Evolutionary conservation across 768 basidiomycete genomes (phyloP).

Genomic region (Tricholoma flavovirens): DNA sequence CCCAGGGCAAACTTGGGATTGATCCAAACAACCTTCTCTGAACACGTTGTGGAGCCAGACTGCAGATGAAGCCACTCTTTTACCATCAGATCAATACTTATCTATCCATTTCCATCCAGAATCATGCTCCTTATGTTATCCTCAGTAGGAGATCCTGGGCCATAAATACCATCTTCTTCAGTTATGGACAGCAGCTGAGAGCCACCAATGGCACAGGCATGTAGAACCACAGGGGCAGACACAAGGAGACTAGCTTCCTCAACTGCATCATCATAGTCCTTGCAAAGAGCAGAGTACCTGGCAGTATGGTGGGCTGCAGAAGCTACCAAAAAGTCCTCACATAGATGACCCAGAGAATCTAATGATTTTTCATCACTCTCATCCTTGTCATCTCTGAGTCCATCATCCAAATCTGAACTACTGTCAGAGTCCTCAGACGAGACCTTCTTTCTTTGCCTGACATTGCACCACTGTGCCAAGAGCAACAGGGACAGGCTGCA

Average conservation of each 20-base stretch:
- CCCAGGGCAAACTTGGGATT: neutral
- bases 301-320: conserved; percentile 8
- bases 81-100: neutral
- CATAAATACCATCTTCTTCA: too few relatives aligned
- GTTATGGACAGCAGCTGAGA: too few relatives aligned
- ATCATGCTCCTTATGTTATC: neutral
- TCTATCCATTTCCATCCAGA: neutral
- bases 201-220: too few relatives aligned
- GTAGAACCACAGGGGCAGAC: neutral
- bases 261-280: conserved; percentile 3
- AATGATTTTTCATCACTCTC: neutral
- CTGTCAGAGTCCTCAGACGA: neutral
- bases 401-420: neutral
- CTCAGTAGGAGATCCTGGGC: neutral
- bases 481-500: neutral
- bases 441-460: too few relatives aligned
- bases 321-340: neutral
- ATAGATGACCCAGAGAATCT: neutral
- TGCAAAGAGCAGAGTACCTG: conserved; percentile 8
- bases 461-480: neutral
- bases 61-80: neutral
- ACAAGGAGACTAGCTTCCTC: neutral
- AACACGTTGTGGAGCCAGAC: neutral
- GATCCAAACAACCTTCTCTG: neutral
- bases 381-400: neutral